These are phyloP conservation scores for Drechslerella coelobrocha DNA, from an alignment of 2,329 filamentous ascomycete species.

Conservation along the genomic window DNA sequence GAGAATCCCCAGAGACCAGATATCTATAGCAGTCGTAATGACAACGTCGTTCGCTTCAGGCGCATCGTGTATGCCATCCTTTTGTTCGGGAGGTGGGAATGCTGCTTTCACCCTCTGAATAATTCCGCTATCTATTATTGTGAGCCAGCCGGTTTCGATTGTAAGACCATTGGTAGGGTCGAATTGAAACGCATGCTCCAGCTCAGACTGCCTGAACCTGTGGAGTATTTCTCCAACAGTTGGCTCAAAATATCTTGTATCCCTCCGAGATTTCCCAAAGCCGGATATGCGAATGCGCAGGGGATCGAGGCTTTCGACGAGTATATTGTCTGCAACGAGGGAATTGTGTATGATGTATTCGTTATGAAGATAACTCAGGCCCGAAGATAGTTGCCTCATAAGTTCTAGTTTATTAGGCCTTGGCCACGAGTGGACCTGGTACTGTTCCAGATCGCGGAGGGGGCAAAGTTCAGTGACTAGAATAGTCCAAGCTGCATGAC, in stretches of 20 bases:
- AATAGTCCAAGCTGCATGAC: not conserved
- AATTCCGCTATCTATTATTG: not conserved
- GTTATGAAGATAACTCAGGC: not conserved
- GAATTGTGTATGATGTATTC: conserved; percentile 3
- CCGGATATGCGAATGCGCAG: conserved; percentile 1
- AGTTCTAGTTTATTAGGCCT: not conserved
- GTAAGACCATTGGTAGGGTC: not conserved
- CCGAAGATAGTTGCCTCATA: conserved; percentile 3
- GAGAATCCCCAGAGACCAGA: conserved; percentile 6
- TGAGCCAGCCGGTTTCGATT: not conserved
- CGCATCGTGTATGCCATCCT: not conserved
- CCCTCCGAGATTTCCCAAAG: not conserved
- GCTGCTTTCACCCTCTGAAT: not conserved
- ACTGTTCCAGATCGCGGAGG: not conserved
- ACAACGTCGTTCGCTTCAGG: not conserved
- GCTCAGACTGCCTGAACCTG: not conserved
- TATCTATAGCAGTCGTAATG: conserved; percentile 7
- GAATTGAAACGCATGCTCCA: not conserved
- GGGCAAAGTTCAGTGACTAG: conserved; percentile 7
- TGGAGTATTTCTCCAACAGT: not conserved
- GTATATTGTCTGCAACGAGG: not conserved
- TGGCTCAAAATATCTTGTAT: not conserved
- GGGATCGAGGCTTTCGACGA: not conserved
- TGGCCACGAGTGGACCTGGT: not conserved
- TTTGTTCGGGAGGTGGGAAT: not conserved